phyloP scores from a whole-genome alignment of 768 basidiomycete species.

The Calocybe gangraenosa region DNA sequence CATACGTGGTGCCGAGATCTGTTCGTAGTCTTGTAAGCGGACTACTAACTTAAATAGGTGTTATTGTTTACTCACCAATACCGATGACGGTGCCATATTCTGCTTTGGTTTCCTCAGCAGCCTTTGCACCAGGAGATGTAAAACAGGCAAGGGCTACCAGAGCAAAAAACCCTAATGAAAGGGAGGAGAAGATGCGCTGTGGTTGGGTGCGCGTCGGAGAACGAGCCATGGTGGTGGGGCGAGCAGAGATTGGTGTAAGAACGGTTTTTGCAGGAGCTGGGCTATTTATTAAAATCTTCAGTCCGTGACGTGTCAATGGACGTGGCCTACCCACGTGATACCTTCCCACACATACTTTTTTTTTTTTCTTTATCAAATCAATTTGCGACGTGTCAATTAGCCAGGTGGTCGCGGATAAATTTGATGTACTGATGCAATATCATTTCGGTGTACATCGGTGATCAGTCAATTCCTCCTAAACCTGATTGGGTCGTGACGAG shows the following conservation, averaged over 20 bases:
- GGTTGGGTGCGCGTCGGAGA: constrained; percentile 58
- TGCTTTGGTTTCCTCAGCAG: constrained; percentile 46
- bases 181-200: constrained; percentile 50
- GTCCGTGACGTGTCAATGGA: constrained; percentile 37
- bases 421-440: too few species aligned
- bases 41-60: neutral
- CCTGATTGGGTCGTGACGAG: too few species aligned
- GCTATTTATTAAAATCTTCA: constrained; percentile 25
- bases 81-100: constrained; percentile 94
- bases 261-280: constrained; percentile 5
- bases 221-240: constrained; percentile 36
- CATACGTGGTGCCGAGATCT: constrained; percentile 91
- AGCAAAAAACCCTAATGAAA: constrained; percentile 57
- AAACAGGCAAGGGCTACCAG: constrained; percentile 71
- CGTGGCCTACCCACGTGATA: constrained; percentile 34
- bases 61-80: constrained; percentile 63
- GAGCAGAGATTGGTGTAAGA: constrained; percentile 20
- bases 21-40: constrained; percentile 13
- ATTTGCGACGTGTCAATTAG: too few species aligned
- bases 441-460: too few species aligned
- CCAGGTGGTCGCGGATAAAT: too few species aligned
- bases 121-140: constrained; percentile 57
- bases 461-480: too few species aligned
- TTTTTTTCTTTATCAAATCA: neutral
- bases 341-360: constrained; percentile 9